Percentiles rank a stretch among this genome's conserved stretches.
phyloP scores from a whole-genome alignment of 2,329 filamentous ascomycete genomes.

The Aspergillus flavus region DNA sequence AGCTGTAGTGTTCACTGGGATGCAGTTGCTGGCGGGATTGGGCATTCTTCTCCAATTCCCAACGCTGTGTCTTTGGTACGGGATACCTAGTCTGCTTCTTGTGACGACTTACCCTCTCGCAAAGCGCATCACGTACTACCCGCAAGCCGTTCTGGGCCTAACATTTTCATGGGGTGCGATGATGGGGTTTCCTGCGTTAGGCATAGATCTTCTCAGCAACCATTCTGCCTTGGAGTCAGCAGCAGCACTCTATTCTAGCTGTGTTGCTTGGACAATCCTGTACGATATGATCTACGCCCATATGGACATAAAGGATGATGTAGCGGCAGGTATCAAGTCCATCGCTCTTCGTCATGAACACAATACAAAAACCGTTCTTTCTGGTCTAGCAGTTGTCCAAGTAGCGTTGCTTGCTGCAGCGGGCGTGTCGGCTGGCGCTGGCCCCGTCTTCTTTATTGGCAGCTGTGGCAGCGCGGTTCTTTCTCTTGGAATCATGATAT shows the following conservation, averaged over 20 bases:
- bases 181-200: slow-evolving; percentile 51
- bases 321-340: slow-evolving; percentile 53
- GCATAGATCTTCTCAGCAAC: slow-evolving; percentile 48
- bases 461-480: slow-evolving; percentile 60
- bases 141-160: slow-evolving; percentile 55
- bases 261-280: slow-evolving; percentile 51
- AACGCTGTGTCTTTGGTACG: slow-evolving; percentile 46
- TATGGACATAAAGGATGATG: slow-evolving; percentile 56
- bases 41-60: slow-evolving; percentile 49
- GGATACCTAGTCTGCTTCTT: slow-evolving; percentile 46
- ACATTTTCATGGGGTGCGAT: slow-evolving; percentile 56
- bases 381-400: slow-evolving; percentile 44
- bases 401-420: slow-evolving; percentile 47
- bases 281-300: slow-evolving; percentile 57
- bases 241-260: slow-evolving; percentile 49
- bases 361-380: slow-evolving; percentile 49
- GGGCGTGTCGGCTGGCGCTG: slow-evolving; percentile 54
- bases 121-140: slow-evolving; percentile 57
- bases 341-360: slow-evolving; percentile 54
- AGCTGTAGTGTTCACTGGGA: slow-evolving; percentile 48
- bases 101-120: slow-evolving; percentile 54
- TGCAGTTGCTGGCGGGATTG: slow-evolving; percentile 45
- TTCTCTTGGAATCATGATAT: slow-evolving; percentile 62
- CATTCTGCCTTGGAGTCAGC: slow-evolving; percentile 39
- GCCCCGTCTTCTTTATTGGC: slow-evolving; percentile 61